Evolutionary conservation across 306 rosid species (phyloP).

Genomic region (Coriaria nepalensis): DNA sequence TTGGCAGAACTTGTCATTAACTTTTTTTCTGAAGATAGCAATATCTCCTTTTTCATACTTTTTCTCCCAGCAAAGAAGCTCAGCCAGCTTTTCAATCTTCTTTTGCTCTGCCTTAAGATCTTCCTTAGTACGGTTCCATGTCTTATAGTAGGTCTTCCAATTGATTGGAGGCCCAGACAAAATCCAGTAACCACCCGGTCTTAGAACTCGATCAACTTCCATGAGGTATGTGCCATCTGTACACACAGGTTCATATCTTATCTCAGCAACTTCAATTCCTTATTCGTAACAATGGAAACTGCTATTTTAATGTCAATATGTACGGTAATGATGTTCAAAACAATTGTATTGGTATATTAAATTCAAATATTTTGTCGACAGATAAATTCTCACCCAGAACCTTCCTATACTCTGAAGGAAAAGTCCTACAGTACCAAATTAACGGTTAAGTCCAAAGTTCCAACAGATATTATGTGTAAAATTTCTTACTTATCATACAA

Average conservation of each 20-base stretch:
- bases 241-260: conserved; percentile 14
- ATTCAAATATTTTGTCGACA: too few species aligned
- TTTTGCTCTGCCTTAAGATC: conserved; percentile 76
- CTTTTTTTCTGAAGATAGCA: conserved; percentile 77
- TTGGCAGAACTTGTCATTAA: conserved; percentile 51
- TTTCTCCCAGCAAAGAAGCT: conserved; percentile 93
- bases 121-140: conserved; percentile 80
- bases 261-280: conserved; percentile 6
- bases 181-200: conserved; percentile 98
- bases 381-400: neutral
- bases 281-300: neutral
- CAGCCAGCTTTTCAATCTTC: conserved; percentile 66
- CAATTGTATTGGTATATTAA: neutral
- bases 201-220: conserved; percentile 95
- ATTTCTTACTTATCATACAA: too few species aligned
- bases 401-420: neutral
- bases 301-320: neutral
- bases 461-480: too few species aligned
- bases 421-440: neutral
- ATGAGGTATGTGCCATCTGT: conserved; percentile 75
- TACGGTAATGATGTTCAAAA: neutral
- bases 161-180: conserved; percentile 97
- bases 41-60: conserved; percentile 94
- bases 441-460: too few species aligned
- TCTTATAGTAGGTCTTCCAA: conserved; percentile 85